Base-by-base conservation (phyloP, 2,329 filamentous ascomycete species). In the Fusarium sp. region DNA sequence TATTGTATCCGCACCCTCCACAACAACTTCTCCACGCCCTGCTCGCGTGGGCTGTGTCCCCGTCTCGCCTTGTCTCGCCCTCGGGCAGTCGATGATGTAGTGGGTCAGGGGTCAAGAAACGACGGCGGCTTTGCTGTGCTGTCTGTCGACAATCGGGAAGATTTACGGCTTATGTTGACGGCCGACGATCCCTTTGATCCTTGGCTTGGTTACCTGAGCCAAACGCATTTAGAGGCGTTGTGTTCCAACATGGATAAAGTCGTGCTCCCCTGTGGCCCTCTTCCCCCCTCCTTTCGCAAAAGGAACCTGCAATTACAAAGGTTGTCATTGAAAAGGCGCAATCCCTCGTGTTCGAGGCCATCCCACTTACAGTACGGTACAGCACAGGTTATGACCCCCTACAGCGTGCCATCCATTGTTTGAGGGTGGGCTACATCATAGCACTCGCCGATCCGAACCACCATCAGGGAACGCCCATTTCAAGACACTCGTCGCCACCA, bases 391-490 rank as follows among this genome's bases (percentile, higher is more conserved):
- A 78, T 74, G 74, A 78, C 73, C 75, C 48, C 71, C 64, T 77
- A 71, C 64, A 74, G 67, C 66, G 73, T 77, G 64, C 63, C 37
- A 76, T 76, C 27, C 48, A 54, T 32, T 61, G 64, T 65, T 73
- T 64, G 25, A 71, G 68, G 75, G 76, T 54, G 48, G 75, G 72
- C 77, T 76, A 78, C 77, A 78, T 77, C 76, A 78, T 78, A 76
- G 67, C 58, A 69, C 65, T 73, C 68, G 68, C 67, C 68, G 76
- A 78, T 78, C 76, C 32, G 69, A 76, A 61, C 74, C 67, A 74
- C 66, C 63, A 67, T 13, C 43, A 56, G 64, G 73, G 60, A 56
- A 64, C 70, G 48, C 54, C 66, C 61, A 64, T 54, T 60, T 57
- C 64, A 50, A 56, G 62, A 62, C 57, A 56, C 41, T 65, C 63